These are phyloP conservation scores for Phaeotremella skinneri DNA, from an alignment of 768 basidiomycete species.

Conservation along the genomic window DNA sequence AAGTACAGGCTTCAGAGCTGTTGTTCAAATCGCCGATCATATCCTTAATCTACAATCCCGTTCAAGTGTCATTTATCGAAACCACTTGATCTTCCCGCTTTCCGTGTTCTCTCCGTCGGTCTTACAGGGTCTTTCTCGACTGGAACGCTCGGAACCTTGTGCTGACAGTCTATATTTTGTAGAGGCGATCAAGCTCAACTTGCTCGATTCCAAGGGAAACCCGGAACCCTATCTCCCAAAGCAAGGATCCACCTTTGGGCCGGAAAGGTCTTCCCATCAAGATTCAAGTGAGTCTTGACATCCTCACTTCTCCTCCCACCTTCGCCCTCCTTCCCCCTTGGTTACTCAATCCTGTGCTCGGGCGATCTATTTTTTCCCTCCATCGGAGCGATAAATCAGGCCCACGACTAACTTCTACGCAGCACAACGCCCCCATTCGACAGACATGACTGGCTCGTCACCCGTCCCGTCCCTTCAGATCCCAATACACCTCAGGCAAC, in stretches of 20 bases:
- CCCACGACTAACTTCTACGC: constrained; percentile 8
- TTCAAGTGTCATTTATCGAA: too few species aligned
- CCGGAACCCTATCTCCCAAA: constrained; percentile 91
- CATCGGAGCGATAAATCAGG: too few species aligned
- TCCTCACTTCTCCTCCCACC: background rate
- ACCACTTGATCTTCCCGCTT: too few species aligned
- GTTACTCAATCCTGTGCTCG: constrained; percentile 7
- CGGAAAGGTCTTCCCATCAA: constrained; percentile 81
- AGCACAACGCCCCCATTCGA: constrained; percentile 94
- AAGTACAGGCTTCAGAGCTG: background rate
- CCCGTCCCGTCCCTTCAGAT: constrained; percentile 58
- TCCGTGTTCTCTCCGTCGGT: too few species aligned
- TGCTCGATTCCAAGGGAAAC: constrained; percentile 80
- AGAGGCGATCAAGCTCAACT: constrained; percentile 72
- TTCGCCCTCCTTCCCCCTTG: background rate
- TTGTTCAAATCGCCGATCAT: background rate
- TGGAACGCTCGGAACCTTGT: too few species aligned
- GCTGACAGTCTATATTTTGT: too few species aligned
- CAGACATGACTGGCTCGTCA: constrained; percentile 95
- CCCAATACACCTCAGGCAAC: constrained; percentile 8
- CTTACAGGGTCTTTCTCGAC: too few species aligned
- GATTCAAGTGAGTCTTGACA: constrained; percentile 70
- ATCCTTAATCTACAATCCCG: background rate
- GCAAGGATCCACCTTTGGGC: constrained; percentile 81
- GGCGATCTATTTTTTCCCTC: too few species aligned